phyloP scores from a whole-genome alignment of 2,329 filamentous ascomycete genomes.

The Tolypocladium capitatum region DNA sequence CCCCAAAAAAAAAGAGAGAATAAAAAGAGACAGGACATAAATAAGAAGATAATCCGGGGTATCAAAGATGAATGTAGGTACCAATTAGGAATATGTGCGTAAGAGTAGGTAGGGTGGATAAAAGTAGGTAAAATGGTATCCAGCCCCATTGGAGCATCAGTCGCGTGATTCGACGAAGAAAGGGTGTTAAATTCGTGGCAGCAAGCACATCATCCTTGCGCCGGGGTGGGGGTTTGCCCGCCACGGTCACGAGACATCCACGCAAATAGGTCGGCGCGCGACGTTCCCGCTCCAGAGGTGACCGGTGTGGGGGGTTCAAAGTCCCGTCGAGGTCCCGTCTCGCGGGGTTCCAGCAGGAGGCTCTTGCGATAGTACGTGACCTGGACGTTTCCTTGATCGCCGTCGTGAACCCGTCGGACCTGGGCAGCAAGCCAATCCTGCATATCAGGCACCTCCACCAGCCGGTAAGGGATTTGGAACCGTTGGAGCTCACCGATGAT shows the following conservation, averaged over 20 bases:
- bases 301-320: conserved; percentile 19
- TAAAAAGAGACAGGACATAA: conserved; percentile 4
- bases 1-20: background rate
- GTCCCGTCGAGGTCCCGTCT: conserved; percentile 24
- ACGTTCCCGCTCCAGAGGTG: conserved; percentile 14
- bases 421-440: conserved; percentile 87
- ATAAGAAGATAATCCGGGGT: conserved; percentile 16
- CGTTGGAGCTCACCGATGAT: conserved; percentile 92
- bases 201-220: conserved; percentile 5
- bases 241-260: conserved; percentile 38
- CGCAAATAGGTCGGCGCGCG: conserved; percentile 30
- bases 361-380: conserved; percentile 67
- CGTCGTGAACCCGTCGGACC: conserved; percentile 59
- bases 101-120: conserved; percentile 3
- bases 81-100: conserved; percentile 16
- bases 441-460: conserved; percentile 72
- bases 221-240: conserved; percentile 13
- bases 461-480: conserved; percentile 85
- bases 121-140: background rate
- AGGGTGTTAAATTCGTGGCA: background rate
- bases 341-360: conserved; percentile 66
- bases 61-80: conserved; percentile 24
- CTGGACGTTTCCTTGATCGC: conserved; percentile 42
- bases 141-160: background rate
- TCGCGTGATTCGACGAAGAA: background rate